These are phyloP conservation scores for Centrapalus pauciflorus DNA, from an alignment of 129 eudicot genomes.

Conservation along the genomic window DNA sequence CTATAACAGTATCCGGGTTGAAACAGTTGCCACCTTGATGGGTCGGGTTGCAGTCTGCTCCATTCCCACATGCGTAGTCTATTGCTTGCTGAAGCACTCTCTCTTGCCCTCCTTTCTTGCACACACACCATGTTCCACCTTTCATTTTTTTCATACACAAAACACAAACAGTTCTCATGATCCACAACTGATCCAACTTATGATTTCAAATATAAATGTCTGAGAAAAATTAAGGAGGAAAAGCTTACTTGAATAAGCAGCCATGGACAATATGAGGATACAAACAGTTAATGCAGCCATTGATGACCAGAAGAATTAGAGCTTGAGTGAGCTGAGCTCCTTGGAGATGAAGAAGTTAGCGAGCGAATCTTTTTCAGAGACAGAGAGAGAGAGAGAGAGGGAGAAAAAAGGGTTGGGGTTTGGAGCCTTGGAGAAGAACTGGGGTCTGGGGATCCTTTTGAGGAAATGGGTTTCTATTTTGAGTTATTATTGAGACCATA, in stretches of 20 bases:
- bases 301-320: conserved; percentile 1
- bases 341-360: conserved; percentile 8
- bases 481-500: not conserved
- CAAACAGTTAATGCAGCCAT: conserved; percentile 42
- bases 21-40: conserved; percentile 56
- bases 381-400: not conserved
- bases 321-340: not conserved
- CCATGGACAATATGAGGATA: conserved; percentile 54
- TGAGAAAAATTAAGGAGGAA: too few species aligned
- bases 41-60: conserved; percentile 80
- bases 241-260: conserved; percentile 53
- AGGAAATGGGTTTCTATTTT: conserved; percentile 8
- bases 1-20: conserved; percentile 61
- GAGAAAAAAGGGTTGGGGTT: not conserved
- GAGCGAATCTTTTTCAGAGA: not conserved
- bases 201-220: not conserved
- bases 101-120: conserved; percentile 54
- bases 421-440: too few species aligned
- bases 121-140: conserved; percentile 68
- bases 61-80: conserved; percentile 87
- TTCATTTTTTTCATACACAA: not conserved
- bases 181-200: not conserved
- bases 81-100: conserved; percentile 52
- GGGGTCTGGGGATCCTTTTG: not conserved
- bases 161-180: not conserved